Evolutionary conservation across 2,329 filamentous ascomycete species (phyloP).

Genomic region (Pseudocercospora pini-densiflorae): DNA sequence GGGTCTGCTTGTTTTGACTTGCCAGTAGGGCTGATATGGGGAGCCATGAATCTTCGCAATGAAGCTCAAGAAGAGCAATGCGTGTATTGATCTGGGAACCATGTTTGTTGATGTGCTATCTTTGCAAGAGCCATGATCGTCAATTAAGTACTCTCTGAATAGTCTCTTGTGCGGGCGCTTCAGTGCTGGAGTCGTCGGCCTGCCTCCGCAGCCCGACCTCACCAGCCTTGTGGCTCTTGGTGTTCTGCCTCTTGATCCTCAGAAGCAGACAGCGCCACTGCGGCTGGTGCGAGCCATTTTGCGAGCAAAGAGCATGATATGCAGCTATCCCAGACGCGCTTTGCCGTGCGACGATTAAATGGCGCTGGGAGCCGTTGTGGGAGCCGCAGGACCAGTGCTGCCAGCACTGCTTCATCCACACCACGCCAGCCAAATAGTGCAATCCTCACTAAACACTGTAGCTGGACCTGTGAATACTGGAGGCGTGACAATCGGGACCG

Average conservation of each 20-base stretch:
- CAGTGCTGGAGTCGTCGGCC: not conserved
- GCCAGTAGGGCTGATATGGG: not conserved
- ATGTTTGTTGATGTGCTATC: not conserved
- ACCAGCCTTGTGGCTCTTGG: not conserved
- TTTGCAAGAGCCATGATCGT: not conserved
- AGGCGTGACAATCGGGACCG: too few species aligned
- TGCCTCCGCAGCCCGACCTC: not conserved
- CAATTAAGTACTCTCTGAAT: not conserved
- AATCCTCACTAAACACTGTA: too few species aligned
- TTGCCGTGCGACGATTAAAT: not conserved
- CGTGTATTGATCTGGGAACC: not conserved
- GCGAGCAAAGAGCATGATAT: not conserved
- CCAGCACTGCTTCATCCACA: not conserved
- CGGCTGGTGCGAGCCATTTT: not conserved
- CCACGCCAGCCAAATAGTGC: not conserved
- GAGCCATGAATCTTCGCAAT: not conserved
- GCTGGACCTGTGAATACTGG: too few species aligned
- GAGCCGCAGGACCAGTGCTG: not conserved
- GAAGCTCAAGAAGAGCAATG: not conserved
- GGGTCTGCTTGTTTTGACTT: conserved; percentile 1
- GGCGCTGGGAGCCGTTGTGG: not conserved
- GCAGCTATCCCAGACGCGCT: not conserved
- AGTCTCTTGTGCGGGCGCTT: not conserved
- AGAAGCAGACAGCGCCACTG: not conserved
- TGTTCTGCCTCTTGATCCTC: not conserved